Percentiles rank a stretch among this genome's conserved stretches.
Conservation (phyloP, 352 stramenopile species). For the Pythium rishiriense region DNA sequence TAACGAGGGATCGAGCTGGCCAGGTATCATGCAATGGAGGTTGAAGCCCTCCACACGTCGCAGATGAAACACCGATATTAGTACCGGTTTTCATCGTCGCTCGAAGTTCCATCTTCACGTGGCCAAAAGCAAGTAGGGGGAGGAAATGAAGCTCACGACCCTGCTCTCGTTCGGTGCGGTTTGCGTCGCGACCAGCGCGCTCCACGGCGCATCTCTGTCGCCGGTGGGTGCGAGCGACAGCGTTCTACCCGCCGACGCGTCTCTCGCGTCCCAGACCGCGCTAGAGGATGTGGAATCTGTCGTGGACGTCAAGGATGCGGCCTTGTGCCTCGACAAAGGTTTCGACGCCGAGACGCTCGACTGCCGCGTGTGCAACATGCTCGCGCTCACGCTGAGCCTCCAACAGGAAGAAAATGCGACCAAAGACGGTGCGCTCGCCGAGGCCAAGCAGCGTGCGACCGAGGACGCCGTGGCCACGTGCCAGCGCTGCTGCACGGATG, state of each 20-base stretch:
- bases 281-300: neutral
- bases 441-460: slow-evolving; percentile 22
- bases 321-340: slow-evolving; percentile 39
- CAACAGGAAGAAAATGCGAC: slow-evolving; percentile 4
- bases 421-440: slow-evolving; percentile 6
- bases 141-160: slow-evolving; percentile 9
- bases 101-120: slow-evolving; percentile 9
- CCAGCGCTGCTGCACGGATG: slow-evolving; percentile 52
- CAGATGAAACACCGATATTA: slow-evolving; percentile 11
- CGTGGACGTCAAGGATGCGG: slow-evolving; percentile 12
- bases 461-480: slow-evolving; percentile 31
- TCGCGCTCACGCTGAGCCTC: slow-evolving; percentile 38
- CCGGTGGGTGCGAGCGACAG: slow-evolving; percentile 7
- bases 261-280: neutral
- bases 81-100: neutral
- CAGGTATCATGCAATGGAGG: neutral
- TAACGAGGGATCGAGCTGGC: neutral
- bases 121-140: slow-evolving; percentile 6
- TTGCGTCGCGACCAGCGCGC: slow-evolving; percentile 8
- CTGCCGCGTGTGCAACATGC: slow-evolving; percentile 53
- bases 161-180: slow-evolving; percentile 16
- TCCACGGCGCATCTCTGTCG: neutral
- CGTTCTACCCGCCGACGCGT: slow-evolving; percentile 1
- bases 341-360: slow-evolving; percentile 66
- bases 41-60: slow-evolving; percentile 3